Evolutionary conservation across 768 basidiomycete genomes (phyloP).

Genomic region (Mycena pura): DNA sequence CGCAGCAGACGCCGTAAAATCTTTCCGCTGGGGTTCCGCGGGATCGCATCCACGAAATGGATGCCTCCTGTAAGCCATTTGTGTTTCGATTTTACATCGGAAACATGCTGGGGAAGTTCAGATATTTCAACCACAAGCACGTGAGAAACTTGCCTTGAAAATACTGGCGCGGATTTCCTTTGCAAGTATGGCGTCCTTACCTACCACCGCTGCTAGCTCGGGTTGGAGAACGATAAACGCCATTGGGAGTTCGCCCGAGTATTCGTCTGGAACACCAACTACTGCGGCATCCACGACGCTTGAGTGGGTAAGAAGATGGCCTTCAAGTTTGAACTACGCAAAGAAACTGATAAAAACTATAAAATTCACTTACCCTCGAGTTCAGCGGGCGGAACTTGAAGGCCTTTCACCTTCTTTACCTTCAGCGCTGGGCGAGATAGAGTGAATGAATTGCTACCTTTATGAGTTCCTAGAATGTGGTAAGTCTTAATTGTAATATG

Average conservation of each 20-base stretch:
- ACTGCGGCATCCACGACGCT: conserved; percentile 36
- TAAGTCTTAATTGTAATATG: background rate
- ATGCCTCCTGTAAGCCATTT: conserved; percentile 53
- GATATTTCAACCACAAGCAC: no score
- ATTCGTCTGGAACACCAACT: conserved; percentile 35
- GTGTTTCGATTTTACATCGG: conserved; percentile 46
- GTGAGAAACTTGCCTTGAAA: no score
- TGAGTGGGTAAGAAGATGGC: conserved; percentile 32
- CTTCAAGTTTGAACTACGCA: background rate
- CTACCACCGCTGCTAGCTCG: conserved; percentile 13
- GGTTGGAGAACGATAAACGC: conserved; percentile 43
- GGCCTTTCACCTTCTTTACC: conserved; percentile 26
- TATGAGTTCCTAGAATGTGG: conserved; percentile 11
- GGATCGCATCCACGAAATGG: conserved; percentile 49
- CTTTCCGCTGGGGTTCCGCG: conserved; percentile 46
- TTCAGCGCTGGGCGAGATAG: background rate
- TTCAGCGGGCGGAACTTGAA: conserved; percentile 41
- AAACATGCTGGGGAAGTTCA: conserved; percentile 40
- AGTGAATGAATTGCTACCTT: background rate
- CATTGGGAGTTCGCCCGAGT: conserved; percentile 39
- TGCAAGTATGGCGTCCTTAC: conserved; percentile 3
- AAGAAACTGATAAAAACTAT: background rate
- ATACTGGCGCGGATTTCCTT: conserved; percentile 2
- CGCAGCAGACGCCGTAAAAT: conserved; percentile 13
- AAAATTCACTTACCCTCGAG: conserved; percentile 26